Percentiles rank a stretch among this genome's conserved stretches.
These are phyloP conservation scores for Neonectria faginata DNA, from an alignment of 2,329 filamentous ascomycete species.

Conservation along the genomic window DNA sequence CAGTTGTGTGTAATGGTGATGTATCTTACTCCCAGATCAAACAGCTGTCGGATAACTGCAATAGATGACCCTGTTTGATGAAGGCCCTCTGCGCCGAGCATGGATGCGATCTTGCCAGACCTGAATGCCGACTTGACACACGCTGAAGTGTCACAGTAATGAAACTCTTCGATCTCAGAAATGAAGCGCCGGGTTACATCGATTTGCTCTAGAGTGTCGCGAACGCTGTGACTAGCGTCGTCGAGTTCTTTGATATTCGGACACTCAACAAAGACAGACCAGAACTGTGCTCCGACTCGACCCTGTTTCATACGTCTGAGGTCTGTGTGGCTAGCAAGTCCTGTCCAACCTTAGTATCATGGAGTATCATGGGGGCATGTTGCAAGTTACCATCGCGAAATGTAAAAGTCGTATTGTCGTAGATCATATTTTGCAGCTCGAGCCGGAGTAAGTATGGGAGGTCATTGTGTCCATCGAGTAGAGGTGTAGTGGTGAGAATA, in stretches of 20 bases:
- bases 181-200: conserved; percentile 35
- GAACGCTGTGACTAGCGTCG: conserved; percentile 24
- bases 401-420: conserved; percentile 17
- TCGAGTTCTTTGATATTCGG: conserved; percentile 2
- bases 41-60: conserved; percentile 32
- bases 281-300: conserved; percentile 33
- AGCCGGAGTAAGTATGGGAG: conserved; percentile 28
- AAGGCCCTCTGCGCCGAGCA: conserved; percentile 32
- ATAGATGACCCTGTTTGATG: conserved; percentile 30
- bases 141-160: conserved; percentile 27
- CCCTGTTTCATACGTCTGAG: conserved; percentile 29
- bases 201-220: conserved; percentile 36
- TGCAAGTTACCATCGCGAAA: conserved; percentile 12
- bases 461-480: conserved; percentile 36
- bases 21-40: conserved; percentile 50
- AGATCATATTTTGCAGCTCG: conserved; percentile 33
- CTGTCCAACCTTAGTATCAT: not conserved
- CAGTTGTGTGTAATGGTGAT: conserved; percentile 42
- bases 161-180: conserved; percentile 20
- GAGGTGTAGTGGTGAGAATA: conserved; percentile 19
- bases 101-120: conserved; percentile 22
- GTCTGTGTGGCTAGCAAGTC: conserved; percentile 28
- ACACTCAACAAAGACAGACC: conserved; percentile 34
- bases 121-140: conserved; percentile 21
- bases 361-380: not conserved